Conservation (phyloP, 2,329 filamentous ascomycete species). For the Penicillium sp. region DNA sequence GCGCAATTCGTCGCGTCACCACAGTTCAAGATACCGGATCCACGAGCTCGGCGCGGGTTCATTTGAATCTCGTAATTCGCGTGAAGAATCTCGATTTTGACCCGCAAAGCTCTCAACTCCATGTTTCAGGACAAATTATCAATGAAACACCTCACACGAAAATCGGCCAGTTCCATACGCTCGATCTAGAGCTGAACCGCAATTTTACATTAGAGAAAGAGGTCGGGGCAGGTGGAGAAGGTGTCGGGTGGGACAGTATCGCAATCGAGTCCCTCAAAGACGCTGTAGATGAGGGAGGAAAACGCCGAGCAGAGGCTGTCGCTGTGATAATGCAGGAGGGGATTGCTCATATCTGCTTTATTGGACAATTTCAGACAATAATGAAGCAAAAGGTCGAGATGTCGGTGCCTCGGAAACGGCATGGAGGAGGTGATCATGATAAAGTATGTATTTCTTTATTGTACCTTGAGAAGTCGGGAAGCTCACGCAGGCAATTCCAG, state of each 20-base stretch:
- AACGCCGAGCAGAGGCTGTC: slow-evolving; percentile 76
- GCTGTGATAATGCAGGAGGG: slow-evolving; percentile 91
- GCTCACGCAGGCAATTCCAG: slow-evolving; percentile 32
- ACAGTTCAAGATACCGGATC: slow-evolving; percentile 60
- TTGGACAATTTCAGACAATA: slow-evolving; percentile 51
- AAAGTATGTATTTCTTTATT: slow-evolving; percentile 34
- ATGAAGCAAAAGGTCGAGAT: slow-evolving; percentile 51
- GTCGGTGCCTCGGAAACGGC: slow-evolving; percentile 49
- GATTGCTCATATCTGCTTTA: slow-evolving; percentile 52
- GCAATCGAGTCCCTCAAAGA: slow-evolving; percentile 75
- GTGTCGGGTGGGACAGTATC: slow-evolving; percentile 81
- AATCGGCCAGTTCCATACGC: slow-evolving; percentile 66
- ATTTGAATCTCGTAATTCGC: slow-evolving; percentile 63
- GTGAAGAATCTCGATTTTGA: slow-evolving; percentile 70
- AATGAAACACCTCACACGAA: slow-evolving; percentile 67
- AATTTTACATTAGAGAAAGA: slow-evolving; percentile 87
- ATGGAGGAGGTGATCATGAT: slow-evolving; percentile 50
- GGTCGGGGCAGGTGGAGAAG: slow-evolving; percentile 47
- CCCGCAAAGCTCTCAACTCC: slow-evolving; percentile 64
- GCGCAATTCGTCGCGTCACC: slow-evolving; percentile 65
- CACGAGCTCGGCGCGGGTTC: slow-evolving; percentile 62
- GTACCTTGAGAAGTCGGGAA: neutral
- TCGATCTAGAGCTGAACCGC: slow-evolving; percentile 82
- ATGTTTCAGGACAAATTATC: slow-evolving; percentile 65
- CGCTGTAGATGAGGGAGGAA: slow-evolving; percentile 65